Evolutionary conservation across 805 yeast species (phyloP).

Genomic region (Helenozyma baotianmanensis): DNA sequence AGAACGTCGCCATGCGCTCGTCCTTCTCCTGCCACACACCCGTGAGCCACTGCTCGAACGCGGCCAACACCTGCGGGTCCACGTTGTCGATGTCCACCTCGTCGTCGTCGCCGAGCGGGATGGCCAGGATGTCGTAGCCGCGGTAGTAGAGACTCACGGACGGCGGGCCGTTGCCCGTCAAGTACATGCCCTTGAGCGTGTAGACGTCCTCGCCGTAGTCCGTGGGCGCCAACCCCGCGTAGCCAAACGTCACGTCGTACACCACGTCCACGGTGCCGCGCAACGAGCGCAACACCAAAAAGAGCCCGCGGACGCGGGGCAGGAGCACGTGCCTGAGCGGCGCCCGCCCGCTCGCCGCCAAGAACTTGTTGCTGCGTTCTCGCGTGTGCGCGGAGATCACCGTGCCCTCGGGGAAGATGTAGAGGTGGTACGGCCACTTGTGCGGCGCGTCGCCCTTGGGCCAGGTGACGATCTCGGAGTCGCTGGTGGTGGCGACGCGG

Average conservation of each 20-base stretch:
- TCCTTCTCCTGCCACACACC: constrained; percentile 79
- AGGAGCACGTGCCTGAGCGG: constrained; percentile 61
- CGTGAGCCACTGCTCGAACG: constrained; percentile 73
- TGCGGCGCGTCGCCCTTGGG: constrained; percentile 21
- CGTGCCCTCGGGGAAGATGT: constrained; percentile 94
- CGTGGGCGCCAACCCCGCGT: constrained; percentile 58
- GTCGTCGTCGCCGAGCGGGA: constrained; percentile 48
- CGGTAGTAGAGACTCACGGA: constrained; percentile 61
- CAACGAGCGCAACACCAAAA: constrained; percentile 57
- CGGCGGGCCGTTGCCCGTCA: constrained; percentile 70
- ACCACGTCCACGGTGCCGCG: constrained; percentile 50
- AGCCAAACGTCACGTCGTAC: constrained; percentile 82
- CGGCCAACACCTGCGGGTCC: constrained; percentile 35
- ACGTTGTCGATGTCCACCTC: constrained; percentile 42
- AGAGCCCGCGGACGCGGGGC: constrained; percentile 83
- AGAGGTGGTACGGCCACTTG: constrained; percentile 44
- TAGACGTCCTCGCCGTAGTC: constrained; percentile 77
- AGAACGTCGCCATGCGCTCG: constrained; percentile 56
- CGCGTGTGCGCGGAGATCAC: constrained; percentile 68
- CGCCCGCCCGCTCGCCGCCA: constrained; percentile 45
- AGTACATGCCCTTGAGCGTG: constrained; percentile 57
- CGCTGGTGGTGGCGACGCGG: constrained; percentile 28
- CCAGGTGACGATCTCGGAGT: constrained; percentile 20
- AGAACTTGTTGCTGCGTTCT: constrained; percentile 52
- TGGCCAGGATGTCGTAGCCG: constrained; percentile 51